These are phyloP conservation scores for Podospora pseudocomata DNA, from an alignment of 495 filamentous ascomycete species.

Conservation along the genomic window DNA sequence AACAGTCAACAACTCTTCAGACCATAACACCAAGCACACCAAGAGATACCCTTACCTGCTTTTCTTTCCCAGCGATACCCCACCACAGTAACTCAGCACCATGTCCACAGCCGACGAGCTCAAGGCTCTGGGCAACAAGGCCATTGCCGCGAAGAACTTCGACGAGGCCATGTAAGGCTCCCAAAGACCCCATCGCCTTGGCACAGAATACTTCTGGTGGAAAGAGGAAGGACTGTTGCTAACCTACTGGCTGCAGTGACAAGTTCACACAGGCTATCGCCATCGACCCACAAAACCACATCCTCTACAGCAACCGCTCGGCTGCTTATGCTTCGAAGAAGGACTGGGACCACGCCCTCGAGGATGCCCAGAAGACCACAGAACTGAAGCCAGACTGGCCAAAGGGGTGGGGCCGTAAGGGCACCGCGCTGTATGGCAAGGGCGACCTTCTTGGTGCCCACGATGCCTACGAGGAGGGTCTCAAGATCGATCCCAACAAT, in stretches of 20 bases:
- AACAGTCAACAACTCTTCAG: background rate
- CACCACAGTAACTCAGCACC: constrained; percentile 4
- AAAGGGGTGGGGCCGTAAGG: constrained; percentile 91
- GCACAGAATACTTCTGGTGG: background rate
- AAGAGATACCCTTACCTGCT: background rate
- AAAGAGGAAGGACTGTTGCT: background rate
- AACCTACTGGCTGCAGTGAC: constrained; percentile 50
- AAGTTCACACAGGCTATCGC: constrained; percentile 93
- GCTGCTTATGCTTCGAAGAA: constrained; percentile 91
- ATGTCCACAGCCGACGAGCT: constrained; percentile 60
- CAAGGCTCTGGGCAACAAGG: constrained; percentile 97
- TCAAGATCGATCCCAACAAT: constrained; percentile 88
- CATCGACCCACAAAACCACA: constrained; percentile 84
- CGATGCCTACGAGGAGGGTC: constrained; percentile 86
- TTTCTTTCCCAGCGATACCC: background rate
- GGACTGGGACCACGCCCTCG: constrained; percentile 76
- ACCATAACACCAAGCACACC: background rate
- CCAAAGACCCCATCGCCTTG: constrained; percentile 21
- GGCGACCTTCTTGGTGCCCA: constrained; percentile 79
- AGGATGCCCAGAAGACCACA: constrained; percentile 88
- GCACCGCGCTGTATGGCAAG: constrained; percentile 79
- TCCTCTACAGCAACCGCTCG: constrained; percentile 96
- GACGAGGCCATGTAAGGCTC: constrained; percentile 83
- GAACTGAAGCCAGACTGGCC: constrained; percentile 97
- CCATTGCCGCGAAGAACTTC: constrained; percentile 95